These are phyloP conservation scores for Canariomyces notabilis DNA, from an alignment of 2,329 filamentous ascomycete species.

Conservation along the genomic window DNA sequence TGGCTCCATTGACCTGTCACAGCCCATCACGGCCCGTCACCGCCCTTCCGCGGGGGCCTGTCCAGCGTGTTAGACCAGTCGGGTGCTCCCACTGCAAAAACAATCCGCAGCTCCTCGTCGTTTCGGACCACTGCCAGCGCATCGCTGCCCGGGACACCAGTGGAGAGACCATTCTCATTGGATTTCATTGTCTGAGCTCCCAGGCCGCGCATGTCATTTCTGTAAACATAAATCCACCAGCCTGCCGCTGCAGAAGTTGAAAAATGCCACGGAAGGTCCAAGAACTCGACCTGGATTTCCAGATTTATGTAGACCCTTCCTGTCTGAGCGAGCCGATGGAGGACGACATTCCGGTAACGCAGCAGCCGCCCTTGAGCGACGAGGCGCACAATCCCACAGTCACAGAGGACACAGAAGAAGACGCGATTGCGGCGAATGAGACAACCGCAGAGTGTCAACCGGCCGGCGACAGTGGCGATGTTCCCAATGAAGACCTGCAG, in stretches of 20 bases:
- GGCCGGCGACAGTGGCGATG: neutral
- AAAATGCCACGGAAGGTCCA: conserved; percentile 18
- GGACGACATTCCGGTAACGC: conserved; percentile 29
- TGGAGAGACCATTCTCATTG: conserved; percentile 8
- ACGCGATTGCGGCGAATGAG: neutral
- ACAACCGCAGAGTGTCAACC: neutral
- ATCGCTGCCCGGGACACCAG: conserved; percentile 17
- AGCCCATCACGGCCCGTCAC: conserved; percentile 7
- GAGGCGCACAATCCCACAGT: conserved; percentile 4
- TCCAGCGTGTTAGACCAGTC: conserved; percentile 11
- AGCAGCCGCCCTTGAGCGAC: conserved; percentile 12
- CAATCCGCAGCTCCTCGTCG: conserved; percentile 10
- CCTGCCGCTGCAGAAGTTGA: conserved; percentile 3
- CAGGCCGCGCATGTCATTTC: neutral
- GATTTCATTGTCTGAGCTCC: conserved; percentile 19
- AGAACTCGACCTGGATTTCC: conserved; percentile 38
- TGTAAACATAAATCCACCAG: conserved; percentile 15
- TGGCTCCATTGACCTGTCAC: neutral
- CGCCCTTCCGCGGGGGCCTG: neutral
- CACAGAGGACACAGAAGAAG: neutral
- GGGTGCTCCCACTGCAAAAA: conserved; percentile 13
- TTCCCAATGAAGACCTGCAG: neutral
- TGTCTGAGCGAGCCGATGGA: conserved; percentile 40
- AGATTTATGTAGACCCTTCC: conserved; percentile 45
- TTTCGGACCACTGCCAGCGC: conserved; percentile 18